Percentiles rank a stretch among this genome's conserved stretches.
Conservation (phyloP, 2,329 filamentous ascomycete species). For the Xylariaceae sp. region DNA sequence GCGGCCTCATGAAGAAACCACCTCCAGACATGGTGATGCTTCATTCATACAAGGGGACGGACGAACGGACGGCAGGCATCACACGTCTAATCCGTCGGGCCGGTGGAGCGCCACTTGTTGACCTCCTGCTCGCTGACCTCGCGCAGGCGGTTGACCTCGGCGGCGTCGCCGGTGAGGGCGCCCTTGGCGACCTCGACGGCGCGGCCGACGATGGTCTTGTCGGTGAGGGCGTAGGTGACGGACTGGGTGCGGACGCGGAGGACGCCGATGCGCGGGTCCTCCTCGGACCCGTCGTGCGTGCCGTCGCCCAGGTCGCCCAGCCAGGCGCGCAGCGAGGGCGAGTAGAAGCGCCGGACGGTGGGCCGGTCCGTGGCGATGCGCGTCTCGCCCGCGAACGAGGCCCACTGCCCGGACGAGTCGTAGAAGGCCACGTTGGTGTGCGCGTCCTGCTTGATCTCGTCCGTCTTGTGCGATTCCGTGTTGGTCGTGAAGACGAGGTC, state of each 20-base stretch:
- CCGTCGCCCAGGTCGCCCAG: constrained; percentile 77
- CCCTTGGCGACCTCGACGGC: constrained; percentile 68
- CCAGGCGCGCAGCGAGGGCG: constrained; percentile 68
- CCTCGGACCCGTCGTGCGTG: constrained; percentile 69
- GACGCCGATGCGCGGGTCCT: constrained; percentile 72
- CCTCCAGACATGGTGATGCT: too few species aligned
- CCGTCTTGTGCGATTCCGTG: constrained; percentile 78
- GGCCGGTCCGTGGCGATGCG: constrained; percentile 60
- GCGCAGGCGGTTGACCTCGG: constrained; percentile 65
- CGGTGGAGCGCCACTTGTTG: constrained; percentile 55
- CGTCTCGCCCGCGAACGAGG: constrained; percentile 67
- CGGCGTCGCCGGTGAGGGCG: constrained; percentile 60
- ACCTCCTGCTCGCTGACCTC: constrained; percentile 63
- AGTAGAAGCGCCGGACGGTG: constrained; percentile 67
- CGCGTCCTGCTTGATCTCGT: constrained; percentile 63
- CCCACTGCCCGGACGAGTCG: constrained; percentile 70
- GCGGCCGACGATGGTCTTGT: constrained; percentile 54
- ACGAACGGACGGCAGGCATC: too few species aligned
- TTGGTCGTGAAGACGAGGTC: constrained; percentile 87
- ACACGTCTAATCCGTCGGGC: too few species aligned
- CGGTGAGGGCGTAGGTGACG: constrained; percentile 60
- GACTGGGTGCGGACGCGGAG: constrained; percentile 68
- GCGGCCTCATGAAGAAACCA: too few species aligned
- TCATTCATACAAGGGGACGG: too few species aligned
- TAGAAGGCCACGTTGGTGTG: constrained; percentile 77